Conservation (phyloP, 1,284 basidiomycete genomes). For the Pascua guehoae region DNA sequence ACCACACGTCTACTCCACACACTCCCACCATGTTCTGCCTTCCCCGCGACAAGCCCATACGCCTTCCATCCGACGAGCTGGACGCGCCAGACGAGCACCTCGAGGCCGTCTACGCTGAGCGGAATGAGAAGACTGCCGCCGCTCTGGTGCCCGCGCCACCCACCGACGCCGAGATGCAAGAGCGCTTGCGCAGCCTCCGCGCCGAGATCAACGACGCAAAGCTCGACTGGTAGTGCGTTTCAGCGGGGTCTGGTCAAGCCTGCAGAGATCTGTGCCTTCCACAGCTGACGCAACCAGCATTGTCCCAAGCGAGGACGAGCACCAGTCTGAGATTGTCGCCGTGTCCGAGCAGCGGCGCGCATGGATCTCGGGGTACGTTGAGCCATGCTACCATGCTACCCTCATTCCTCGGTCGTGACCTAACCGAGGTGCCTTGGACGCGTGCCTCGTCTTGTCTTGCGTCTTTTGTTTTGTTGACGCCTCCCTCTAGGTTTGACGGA, state of each 20-base stretch:
- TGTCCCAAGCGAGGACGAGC: conserved; percentile 80
- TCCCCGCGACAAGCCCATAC: conserved; percentile 11
- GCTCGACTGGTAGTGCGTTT: conserved; percentile 78
- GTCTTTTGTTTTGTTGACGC: not conserved
- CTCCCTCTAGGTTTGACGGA: conserved; percentile 66
- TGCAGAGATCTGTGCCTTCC: not conserved
- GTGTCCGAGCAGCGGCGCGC: conserved; percentile 73
- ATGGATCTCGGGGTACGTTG: conserved; percentile 72
- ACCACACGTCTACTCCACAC: too few relatives aligned
- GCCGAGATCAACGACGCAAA: conserved; percentile 67
- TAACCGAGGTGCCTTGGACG: too few relatives aligned
- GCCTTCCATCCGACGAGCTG: conserved; percentile 8
- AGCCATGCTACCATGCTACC: too few relatives aligned
- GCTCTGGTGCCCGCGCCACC: not conserved
- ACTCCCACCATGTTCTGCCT: conserved; percentile 15
- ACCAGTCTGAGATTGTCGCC: conserved; percentile 81
- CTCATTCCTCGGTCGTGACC: too few relatives aligned
- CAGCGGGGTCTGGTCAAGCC: not conserved
- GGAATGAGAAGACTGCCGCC: conserved; percentile 11
- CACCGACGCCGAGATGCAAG: conserved; percentile 30
- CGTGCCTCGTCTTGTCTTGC: not conserved
- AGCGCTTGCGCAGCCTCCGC: conserved; percentile 64
- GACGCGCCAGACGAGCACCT: conserved; percentile 17
- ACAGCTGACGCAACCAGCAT: conserved; percentile 51
- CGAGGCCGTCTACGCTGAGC: conserved; percentile 8